Evolutionary conservation across 805 yeast species (phyloP).

Genomic region (Priceomyces carsonii): DNA sequence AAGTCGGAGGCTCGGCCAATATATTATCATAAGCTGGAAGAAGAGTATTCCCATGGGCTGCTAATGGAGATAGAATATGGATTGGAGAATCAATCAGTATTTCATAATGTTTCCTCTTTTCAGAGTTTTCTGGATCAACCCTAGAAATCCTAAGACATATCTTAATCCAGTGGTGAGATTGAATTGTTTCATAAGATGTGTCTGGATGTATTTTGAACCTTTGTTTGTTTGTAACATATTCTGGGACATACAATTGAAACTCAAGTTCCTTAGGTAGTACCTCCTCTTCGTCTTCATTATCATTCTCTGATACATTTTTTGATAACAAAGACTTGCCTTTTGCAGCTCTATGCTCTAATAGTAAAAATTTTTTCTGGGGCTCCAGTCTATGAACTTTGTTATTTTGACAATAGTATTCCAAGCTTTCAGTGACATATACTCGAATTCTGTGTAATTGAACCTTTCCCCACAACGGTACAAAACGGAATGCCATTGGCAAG

Average conservation of each 20-base stretch:
- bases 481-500: constrained; percentile 79
- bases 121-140: constrained; percentile 51
- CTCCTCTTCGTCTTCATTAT: constrained; percentile 46
- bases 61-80: constrained; percentile 71
- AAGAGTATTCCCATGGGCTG: constrained; percentile 79
- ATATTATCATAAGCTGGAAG: constrained; percentile 65
- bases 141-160: constrained; percentile 78
- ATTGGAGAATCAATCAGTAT: constrained; percentile 94
- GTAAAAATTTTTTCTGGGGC: constrained; percentile 77
- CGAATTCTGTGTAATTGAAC: constrained; percentile 84
- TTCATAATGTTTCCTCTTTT: constrained; percentile 86
- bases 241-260: constrained; percentile 84
- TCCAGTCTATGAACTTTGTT: constrained; percentile 91
- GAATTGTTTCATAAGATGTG: constrained; percentile 75
- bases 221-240: constrained; percentile 54
- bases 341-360: constrained; percentile 77
- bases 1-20: constrained; percentile 6
- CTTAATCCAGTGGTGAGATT: constrained; percentile 95
- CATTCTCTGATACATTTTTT: constrained; percentile 33
- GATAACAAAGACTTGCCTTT: constrained; percentile 49
- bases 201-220: constrained; percentile 70
- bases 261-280: constrained; percentile 77
- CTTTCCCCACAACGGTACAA: constrained; percentile 81
- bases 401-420: constrained; percentile 85
- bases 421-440: constrained; percentile 81